Conservation (phyloP, 2,329 filamentous ascomycete species). For the Mycosphaerelloides madeirae region DNA sequence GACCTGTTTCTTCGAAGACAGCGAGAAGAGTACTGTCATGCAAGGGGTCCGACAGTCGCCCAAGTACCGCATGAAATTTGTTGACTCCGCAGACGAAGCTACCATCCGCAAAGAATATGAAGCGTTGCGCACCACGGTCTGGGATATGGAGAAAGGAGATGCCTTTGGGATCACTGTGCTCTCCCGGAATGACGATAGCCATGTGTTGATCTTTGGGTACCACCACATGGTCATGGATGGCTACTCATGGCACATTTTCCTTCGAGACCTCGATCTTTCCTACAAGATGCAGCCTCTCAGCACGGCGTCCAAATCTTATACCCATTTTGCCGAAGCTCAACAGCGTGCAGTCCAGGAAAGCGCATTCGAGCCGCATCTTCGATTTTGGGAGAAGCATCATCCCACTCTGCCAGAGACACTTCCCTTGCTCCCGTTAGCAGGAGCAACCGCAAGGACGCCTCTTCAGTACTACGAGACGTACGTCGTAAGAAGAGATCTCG, state of each 20-base stretch:
- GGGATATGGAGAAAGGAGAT: slow-evolving; percentile 20
- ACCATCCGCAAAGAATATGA: too few species aligned
- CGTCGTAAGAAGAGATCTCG: too few species aligned
- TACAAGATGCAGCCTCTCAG: slow-evolving; percentile 15
- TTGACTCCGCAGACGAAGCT: too few species aligned
- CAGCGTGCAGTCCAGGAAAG: too few species aligned
- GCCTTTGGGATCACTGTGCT: slow-evolving; percentile 21
- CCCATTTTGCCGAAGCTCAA: slow-evolving; percentile 9
- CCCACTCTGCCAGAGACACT: slow-evolving; percentile 3
- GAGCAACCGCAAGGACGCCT: slow-evolving; percentile 8
- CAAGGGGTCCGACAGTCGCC: too few species aligned
- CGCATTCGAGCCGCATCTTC: too few species aligned
- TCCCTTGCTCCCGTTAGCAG: slow-evolving; percentile 15
- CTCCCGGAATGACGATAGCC: slow-evolving; percentile 7
- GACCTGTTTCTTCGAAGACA: slow-evolving; percentile 17
- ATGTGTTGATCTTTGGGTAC: slow-evolving; percentile 26
- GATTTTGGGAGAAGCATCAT: slow-evolving; percentile 9
- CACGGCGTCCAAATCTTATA: slow-evolving; percentile 4
- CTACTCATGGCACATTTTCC: slow-evolving; percentile 23
- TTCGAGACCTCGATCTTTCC: slow-evolving; percentile 21
- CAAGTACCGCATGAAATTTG: too few species aligned
- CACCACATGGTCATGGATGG: slow-evolving; percentile 37
- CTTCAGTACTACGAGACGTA: too few species aligned
- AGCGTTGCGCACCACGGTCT: slow-evolving; percentile 8
- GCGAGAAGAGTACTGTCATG: too few species aligned